phyloP scores from a whole-genome alignment of 1,139 yeast species.

The Lodderomyces theae region DNA sequence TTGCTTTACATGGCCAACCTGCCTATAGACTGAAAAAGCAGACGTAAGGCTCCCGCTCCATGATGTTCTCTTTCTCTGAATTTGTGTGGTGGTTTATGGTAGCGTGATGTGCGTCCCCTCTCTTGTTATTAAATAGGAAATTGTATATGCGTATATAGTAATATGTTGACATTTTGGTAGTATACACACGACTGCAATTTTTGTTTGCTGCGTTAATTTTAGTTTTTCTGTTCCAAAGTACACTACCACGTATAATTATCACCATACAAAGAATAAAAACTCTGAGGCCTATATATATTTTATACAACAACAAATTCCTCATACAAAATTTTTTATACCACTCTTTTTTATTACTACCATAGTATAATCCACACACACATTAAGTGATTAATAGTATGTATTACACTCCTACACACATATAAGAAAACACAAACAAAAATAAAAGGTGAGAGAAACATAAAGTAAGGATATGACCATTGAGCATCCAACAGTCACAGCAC shows the following conservation, averaged over 20 bases:
- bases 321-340: conserved; percentile 1
- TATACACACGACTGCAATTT: background rate
- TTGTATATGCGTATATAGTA: background rate
- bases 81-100: too few species aligned
- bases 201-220: background rate
- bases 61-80: too few species aligned
- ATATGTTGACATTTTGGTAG: conserved; percentile 2
- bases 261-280: too few species aligned
- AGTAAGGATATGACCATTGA: background rate
- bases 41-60: too few species aligned
- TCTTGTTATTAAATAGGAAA: background rate
- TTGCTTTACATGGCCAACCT: too few species aligned
- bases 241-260: background rate
- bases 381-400: background rate
- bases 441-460: background rate
- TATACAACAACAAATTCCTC: background rate
- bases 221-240: background rate
- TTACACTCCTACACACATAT: background rate
- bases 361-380: conserved; percentile 2
- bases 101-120: background rate
- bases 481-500: background rate
- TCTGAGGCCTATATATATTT: too few species aligned
- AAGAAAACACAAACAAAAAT: background rate
- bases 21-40: too few species aligned
- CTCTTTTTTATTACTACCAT: conserved; percentile 4